Conservation (phyloP, 2,329 filamentous ascomycete species). For the Xylaria multiplex region DNA sequence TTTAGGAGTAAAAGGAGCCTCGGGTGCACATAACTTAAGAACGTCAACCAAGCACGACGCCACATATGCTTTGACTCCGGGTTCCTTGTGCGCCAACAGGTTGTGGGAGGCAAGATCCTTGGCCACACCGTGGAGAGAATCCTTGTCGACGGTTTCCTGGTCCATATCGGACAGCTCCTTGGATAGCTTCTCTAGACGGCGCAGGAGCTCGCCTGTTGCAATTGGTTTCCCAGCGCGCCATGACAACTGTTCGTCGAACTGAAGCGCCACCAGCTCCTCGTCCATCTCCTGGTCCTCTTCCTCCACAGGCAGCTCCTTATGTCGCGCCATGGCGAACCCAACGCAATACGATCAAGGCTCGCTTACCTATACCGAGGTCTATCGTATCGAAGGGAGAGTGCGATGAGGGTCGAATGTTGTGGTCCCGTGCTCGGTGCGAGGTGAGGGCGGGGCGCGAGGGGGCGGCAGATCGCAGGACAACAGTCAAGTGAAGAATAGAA, state of each 20-base stretch:
- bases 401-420: slow-evolving; percentile 1
- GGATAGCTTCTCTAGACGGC: slow-evolving; percentile 80
- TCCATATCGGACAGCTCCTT: slow-evolving; percentile 87
- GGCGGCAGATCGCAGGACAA: slow-evolving; percentile 9
- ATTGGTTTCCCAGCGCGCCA: slow-evolving; percentile 95
- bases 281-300: slow-evolving; percentile 54
- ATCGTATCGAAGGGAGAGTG: background rate
- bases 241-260: slow-evolving; percentile 86
- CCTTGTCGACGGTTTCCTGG: slow-evolving; percentile 83
- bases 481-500: slow-evolving; percentile 7
- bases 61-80: slow-evolving; percentile 88
- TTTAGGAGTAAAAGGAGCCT: slow-evolving; percentile 90
- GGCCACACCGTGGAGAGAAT: slow-evolving; percentile 85
- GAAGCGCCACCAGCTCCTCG: slow-evolving; percentile 61
- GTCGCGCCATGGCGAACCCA: slow-evolving; percentile 52
- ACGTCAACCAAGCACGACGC: slow-evolving; percentile 93
- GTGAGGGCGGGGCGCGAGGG: slow-evolving; percentile 30
- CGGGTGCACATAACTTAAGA: slow-evolving; percentile 88
- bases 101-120: slow-evolving; percentile 85
- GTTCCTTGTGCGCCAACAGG: slow-evolving; percentile 89
- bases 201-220: slow-evolving; percentile 80
- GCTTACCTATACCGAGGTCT: background rate
- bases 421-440: slow-evolving; percentile 14
- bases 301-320: slow-evolving; percentile 52
- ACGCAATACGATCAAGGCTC: slow-evolving; percentile 3